These are phyloP conservation scores for Raffaelea arxii DNA, from an alignment of 2,329 filamentous ascomycete species.

Conservation along the genomic window DNA sequence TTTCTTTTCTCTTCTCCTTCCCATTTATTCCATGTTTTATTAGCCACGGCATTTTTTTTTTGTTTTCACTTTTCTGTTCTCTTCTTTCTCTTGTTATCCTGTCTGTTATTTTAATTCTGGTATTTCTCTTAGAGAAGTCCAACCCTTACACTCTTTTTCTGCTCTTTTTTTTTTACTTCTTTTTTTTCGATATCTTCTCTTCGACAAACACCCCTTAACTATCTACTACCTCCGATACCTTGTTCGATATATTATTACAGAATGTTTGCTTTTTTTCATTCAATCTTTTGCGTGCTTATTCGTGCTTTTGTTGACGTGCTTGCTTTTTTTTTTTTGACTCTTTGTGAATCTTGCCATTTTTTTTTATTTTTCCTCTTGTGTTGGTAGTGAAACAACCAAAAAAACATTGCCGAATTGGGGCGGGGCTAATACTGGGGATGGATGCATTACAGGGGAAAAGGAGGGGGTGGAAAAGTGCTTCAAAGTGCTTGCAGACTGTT, in stretches of 20 bases:
- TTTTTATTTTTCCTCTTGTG: slow-evolving; percentile 34
- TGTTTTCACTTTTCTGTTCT: slow-evolving; percentile 14
- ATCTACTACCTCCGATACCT: slow-evolving; percentile 26
- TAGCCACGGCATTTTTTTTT: slow-evolving; percentile 34
- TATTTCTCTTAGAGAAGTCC: neutral
- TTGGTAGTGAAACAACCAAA: too few relatives aligned
- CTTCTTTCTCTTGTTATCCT: slow-evolving; percentile 24
- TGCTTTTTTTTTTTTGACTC: slow-evolving; percentile 14
- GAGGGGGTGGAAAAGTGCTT: too few relatives aligned
- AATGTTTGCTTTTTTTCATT: slow-evolving; percentile 15
- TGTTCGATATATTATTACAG: slow-evolving; percentile 33
- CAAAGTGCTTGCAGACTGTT: too few relatives aligned
- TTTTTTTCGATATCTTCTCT: neutral
- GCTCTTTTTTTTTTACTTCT: slow-evolving; percentile 14
- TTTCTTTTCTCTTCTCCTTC: neutral
- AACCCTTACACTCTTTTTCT: slow-evolving; percentile 9
- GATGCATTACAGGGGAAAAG: too few relatives aligned
- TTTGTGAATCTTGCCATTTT: slow-evolving; percentile 12
- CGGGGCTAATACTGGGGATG: too few relatives aligned
- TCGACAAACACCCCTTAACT: neutral
- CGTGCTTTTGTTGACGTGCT: slow-evolving; percentile 12
- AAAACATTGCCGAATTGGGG: too few relatives aligned
- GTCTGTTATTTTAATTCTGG: slow-evolving; percentile 3
- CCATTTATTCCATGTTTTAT: slow-evolving; percentile 29
- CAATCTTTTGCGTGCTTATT: too few relatives aligned